Evolutionary conservation across 2,329 filamentous ascomycete genomes (phyloP).

Genomic region (Onygenales sp.): DNA sequence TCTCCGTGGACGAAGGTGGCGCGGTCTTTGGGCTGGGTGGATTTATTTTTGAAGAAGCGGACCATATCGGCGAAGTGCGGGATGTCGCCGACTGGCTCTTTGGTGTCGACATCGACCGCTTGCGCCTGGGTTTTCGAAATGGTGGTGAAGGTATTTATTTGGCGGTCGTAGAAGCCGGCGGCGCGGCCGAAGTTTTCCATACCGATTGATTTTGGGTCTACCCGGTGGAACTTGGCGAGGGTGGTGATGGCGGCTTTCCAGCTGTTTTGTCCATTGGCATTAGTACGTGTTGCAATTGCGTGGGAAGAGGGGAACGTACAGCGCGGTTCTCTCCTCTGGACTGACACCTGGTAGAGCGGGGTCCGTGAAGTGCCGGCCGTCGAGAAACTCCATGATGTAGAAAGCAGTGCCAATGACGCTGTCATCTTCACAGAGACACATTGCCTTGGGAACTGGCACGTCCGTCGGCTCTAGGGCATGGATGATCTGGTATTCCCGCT

Average conservation of each 20-base stretch:
- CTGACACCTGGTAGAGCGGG: constrained; percentile 66
- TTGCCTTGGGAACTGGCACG: constrained; percentile 76
- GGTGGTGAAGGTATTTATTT: constrained; percentile 71
- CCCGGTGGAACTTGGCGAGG: constrained; percentile 74
- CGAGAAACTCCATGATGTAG: constrained; percentile 94
- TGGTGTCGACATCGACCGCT: constrained; percentile 66
- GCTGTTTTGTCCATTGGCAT: constrained; percentile 27
- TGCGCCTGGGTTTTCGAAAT: constrained; percentile 71
- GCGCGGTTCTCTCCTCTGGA: constrained; percentile 58
- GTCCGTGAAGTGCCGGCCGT: constrained; percentile 89
- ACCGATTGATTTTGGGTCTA: constrained; percentile 57
- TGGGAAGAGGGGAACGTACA: constrained; percentile 40
- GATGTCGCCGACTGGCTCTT: constrained; percentile 66
- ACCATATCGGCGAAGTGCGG: constrained; percentile 76
- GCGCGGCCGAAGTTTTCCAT: constrained; percentile 65
- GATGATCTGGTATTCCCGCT: constrained; percentile 88
- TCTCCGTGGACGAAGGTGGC: constrained; percentile 83
- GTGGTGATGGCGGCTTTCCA: constrained; percentile 79
- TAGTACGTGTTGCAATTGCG: not conserved
- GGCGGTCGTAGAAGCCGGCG: constrained; percentile 72
- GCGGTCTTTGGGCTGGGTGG: constrained; percentile 65
- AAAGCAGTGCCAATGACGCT: constrained; percentile 79
- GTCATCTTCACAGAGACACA: constrained; percentile 77
- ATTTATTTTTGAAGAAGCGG: constrained; percentile 61
- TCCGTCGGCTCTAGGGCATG: constrained; percentile 69